Evolutionary conservation across 2,329 filamentous ascomycete genomes (phyloP).

Genomic region (Aspergillus sp.): DNA sequence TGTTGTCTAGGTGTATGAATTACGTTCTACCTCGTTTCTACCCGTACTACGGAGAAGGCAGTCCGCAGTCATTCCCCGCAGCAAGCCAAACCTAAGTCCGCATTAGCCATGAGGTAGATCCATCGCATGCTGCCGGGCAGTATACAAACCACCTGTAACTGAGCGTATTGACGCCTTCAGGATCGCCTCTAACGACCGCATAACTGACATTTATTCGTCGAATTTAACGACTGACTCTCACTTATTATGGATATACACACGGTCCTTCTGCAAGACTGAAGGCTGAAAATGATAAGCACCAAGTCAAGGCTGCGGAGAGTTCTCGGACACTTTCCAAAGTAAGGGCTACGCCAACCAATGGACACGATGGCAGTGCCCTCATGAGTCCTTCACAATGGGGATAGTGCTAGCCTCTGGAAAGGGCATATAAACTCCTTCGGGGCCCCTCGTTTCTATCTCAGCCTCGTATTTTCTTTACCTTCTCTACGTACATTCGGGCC

Average conservation of each 20-base stretch:
- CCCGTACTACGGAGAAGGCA: no score
- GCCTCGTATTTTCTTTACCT: background rate
- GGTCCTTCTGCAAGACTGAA: background rate
- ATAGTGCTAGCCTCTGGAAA: background rate
- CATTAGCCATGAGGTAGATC: background rate
- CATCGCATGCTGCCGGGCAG: background rate
- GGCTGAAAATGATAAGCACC: background rate
- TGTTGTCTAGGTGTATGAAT: no score
- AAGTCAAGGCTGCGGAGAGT: constrained; percentile 7
- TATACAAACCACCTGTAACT: background rate
- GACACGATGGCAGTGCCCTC: background rate
- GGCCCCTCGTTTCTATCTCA: background rate
- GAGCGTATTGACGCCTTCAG: no score
- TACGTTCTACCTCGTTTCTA: no score
- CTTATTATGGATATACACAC: background rate
- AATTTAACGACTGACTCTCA: background rate
- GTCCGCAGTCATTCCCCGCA: no score
- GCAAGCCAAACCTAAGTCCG: background rate
- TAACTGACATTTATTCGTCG: background rate
- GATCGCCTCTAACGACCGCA: background rate
- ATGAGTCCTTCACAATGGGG: background rate
- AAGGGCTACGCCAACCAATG: background rate
- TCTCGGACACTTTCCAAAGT: constrained; percentile 14
- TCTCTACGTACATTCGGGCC: background rate
- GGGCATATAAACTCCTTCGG: background rate